phyloP scores from a whole-genome alignment of 257 asterid species.

The Capsicum baccatum region DNA sequence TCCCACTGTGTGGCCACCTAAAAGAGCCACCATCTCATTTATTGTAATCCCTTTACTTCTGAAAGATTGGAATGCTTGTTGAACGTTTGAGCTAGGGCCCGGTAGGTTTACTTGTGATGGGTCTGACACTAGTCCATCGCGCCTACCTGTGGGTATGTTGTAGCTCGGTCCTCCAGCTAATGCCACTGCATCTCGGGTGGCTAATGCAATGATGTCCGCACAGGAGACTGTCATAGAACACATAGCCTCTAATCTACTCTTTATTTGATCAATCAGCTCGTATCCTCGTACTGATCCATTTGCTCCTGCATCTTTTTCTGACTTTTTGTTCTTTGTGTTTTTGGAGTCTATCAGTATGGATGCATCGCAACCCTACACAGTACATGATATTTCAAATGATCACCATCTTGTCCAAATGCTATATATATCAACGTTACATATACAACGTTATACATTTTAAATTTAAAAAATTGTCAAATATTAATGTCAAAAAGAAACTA shows the following conservation, averaged over 20 bases:
- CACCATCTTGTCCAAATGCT: not conserved
- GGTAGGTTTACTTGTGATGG: slow-evolving; percentile 57
- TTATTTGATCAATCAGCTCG: slow-evolving; percentile 68
- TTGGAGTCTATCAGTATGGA: slow-evolving; percentile 44
- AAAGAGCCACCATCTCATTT: slow-evolving; percentile 69
- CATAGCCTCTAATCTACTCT: slow-evolving; percentile 51
- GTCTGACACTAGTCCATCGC: slow-evolving; percentile 65
- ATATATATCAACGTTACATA: too few relatives aligned
- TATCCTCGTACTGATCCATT: slow-evolving; percentile 43
- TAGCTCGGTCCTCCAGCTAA: slow-evolving; percentile 72
- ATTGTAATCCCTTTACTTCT: slow-evolving; percentile 49
- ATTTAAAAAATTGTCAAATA: not conserved
- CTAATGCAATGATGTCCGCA: slow-evolving; percentile 73
- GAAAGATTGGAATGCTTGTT: slow-evolving; percentile 51
- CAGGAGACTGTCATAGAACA: slow-evolving; percentile 76
- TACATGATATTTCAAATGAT: not conserved
- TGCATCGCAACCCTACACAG: slow-evolving; percentile 47
- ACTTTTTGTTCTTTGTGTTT: slow-evolving; percentile 23
- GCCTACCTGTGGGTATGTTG: slow-evolving; percentile 59
- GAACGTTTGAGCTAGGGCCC: slow-evolving; percentile 48
- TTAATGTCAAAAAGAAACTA: not conserved
- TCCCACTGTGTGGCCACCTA: slow-evolving; percentile 87
- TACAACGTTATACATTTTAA: not conserved
- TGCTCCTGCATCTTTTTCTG: slow-evolving; percentile 46
- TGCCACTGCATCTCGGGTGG: slow-evolving; percentile 76